Conservation (phyloP, 2,329 filamentous ascomycete species). For the Diaporthe vexans region DNA sequence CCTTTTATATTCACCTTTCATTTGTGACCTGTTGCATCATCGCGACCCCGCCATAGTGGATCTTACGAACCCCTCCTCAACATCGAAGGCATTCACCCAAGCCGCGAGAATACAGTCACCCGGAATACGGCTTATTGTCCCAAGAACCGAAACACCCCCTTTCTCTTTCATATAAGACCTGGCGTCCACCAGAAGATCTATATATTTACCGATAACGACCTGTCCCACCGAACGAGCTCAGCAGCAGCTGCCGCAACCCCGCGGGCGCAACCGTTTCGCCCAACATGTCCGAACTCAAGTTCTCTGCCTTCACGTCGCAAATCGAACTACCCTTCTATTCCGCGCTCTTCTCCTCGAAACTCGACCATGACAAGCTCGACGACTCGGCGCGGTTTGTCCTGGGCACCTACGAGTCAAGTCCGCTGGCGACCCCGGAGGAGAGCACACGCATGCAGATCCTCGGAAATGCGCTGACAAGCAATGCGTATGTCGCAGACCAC, state of each 20-base stretch:
- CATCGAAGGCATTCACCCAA: background rate
- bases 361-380: slow-evolving; percentile 97
- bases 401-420: slow-evolving; percentile 89
- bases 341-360: slow-evolving; percentile 91
- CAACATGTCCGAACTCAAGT: slow-evolving; percentile 72
- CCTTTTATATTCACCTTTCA: background rate
- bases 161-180: background rate
- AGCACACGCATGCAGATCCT: slow-evolving; percentile 93
- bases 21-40: slow-evolving; percentile 34
- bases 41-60: slow-evolving; percentile 22
- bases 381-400: slow-evolving; percentile 90
- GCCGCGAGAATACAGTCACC: background rate
- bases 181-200: background rate
- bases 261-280: slow-evolving; percentile 19
- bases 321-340: slow-evolving; percentile 97
- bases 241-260: background rate
- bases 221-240: background rate
- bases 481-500: slow-evolving; percentile 73
- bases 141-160: background rate
- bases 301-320: slow-evolving; percentile 91
- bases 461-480: slow-evolving; percentile 85
- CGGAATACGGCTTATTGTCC: background rate
- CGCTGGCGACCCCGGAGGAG: slow-evolving; percentile 77
- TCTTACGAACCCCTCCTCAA: slow-evolving; percentile 24
- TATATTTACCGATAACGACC: background rate